These are phyloP conservation scores for Quercus berberidifolia DNA, from an alignment of 306 rosid species.

Conservation along the genomic window DNA sequence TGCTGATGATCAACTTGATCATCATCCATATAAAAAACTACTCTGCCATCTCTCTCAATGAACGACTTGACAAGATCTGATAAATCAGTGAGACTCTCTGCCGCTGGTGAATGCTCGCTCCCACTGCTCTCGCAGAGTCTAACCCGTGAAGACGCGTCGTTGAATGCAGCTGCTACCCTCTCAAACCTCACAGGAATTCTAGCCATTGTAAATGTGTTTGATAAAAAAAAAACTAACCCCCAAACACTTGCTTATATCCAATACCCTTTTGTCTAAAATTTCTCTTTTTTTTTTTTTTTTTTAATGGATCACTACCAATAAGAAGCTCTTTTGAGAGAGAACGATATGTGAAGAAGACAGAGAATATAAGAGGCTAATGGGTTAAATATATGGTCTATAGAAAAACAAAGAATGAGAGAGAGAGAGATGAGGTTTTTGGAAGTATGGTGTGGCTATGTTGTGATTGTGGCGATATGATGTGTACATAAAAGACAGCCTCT, in stretches of 20 bases:
- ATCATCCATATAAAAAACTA: not conserved
- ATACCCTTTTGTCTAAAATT: not conserved
- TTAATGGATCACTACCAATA: not conserved
- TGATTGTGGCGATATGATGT: conserved; percentile 44
- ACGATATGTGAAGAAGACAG: not conserved
- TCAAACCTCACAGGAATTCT: conserved; percentile 51
- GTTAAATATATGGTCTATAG: not conserved
- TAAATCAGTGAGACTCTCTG: conserved; percentile 50
- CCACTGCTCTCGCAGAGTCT: conserved; percentile 76
- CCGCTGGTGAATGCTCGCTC: conserved; percentile 60
- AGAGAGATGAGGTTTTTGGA: not conserved
- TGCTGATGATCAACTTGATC: not conserved
- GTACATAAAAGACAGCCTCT: not conserved
- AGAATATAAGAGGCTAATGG: not conserved
- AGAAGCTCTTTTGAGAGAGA: not conserved
- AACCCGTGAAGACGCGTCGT: conserved; percentile 37
- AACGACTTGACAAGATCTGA: conserved; percentile 77
- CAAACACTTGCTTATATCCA: not conserved
- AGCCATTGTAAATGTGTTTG: not conserved
- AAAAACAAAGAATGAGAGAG: not conserved
- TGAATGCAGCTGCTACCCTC: conserved; percentile 67
- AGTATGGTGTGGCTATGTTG: conserved; percentile 17
- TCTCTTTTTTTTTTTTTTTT: not conserved
- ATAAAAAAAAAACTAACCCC: not conserved
- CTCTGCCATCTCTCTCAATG: conserved; percentile 46